Evolutionary conservation across 768 basidiomycete species (phyloP).

Genomic region (Sistotremastrum niveocremeum): DNA sequence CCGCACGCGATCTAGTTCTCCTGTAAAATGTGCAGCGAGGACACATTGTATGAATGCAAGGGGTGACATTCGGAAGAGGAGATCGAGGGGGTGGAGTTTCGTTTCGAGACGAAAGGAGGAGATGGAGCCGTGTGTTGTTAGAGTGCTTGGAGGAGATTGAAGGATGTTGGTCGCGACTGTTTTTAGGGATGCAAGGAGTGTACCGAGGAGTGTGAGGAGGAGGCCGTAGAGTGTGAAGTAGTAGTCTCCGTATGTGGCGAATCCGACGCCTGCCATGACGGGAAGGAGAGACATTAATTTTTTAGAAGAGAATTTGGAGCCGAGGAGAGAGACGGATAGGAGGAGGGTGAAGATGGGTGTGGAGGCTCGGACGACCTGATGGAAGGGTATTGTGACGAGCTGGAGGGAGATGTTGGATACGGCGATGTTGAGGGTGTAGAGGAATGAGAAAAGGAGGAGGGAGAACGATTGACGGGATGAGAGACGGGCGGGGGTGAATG

Average conservation of each 20-base stretch:
- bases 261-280: constrained; percentile 79
- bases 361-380: constrained; percentile 89
- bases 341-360: constrained; percentile 87
- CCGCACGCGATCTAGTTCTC: constrained; percentile 60
- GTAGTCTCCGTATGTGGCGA: constrained; percentile 95
- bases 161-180: constrained; percentile 83
- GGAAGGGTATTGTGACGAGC: constrained; percentile 87
- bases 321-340: constrained; percentile 58
- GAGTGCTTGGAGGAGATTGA: constrained; percentile 26
- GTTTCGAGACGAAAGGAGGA: constrained; percentile 21
- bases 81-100: constrained; percentile 63
- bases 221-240: constrained; percentile 80
- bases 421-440: constrained; percentile 91
- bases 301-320: constrained; percentile 38
- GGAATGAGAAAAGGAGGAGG: constrained; percentile 67
- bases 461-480: constrained; percentile 39
- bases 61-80: constrained; percentile 82
- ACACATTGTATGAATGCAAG: constrained; percentile 84
- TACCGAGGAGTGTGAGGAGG: constrained; percentile 78
- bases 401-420: constrained; percentile 86
- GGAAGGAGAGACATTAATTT: constrained; percentile 70
- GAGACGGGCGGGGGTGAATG: constrained; percentile 45
- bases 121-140: constrained; percentile 10
- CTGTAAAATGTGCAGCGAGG: constrained; percentile 59
- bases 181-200: constrained; percentile 84